These are phyloP conservation scores for Schizosaccharomyces osmophilus DNA, from an alignment of 805 yeast species.

Conservation along the genomic window DNA sequence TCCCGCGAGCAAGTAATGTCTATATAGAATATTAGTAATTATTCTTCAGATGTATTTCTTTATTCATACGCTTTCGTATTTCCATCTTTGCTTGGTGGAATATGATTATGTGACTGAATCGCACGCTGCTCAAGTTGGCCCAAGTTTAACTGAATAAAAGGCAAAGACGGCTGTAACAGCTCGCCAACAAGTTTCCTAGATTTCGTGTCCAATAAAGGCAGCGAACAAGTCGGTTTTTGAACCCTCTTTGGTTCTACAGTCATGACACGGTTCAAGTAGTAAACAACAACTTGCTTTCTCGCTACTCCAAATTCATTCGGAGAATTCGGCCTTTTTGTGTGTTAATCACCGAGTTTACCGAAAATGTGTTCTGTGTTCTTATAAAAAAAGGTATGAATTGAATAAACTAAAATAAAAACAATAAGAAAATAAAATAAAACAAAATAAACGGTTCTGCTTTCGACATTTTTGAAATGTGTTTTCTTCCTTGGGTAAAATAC, in stretches of 20 bases:
- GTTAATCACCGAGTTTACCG: not conserved
- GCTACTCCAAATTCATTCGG: no score
- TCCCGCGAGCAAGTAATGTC: conserved; percentile 66
- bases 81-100: conserved; percentile 22
- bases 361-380: not conserved
- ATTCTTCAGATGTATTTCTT: not conserved
- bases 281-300: not conserved
- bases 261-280: not conserved
- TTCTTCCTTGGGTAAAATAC: no score
- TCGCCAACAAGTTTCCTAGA: not conserved
- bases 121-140: not conserved
- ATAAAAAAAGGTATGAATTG: no score
- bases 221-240: not conserved
- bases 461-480: no score
- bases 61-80: conserved; percentile 15
- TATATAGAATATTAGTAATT: not conserved
- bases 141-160: not conserved
- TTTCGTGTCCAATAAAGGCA: not conserved
- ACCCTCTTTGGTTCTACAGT: not conserved
- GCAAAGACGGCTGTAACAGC: conserved; percentile 2
- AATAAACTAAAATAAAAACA: no score
- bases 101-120: not conserved
- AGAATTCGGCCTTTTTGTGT: no score
- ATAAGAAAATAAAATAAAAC: no score
- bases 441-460: no score